Conservation (phyloP, 75 land plant genomes). For the Pseudotsuga menziesii region DNA sequence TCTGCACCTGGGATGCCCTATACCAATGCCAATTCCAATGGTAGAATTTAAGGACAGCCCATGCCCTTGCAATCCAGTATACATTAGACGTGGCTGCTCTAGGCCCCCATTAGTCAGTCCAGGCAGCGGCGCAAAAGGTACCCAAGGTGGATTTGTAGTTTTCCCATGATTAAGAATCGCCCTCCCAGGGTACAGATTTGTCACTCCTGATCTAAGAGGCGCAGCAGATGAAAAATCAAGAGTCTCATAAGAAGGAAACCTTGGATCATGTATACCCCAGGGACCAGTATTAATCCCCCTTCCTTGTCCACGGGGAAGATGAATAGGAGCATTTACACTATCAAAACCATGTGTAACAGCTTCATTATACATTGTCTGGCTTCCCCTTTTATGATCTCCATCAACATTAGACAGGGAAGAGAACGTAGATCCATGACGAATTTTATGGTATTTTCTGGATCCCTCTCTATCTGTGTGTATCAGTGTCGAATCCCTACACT, state of each 20-base stretch:
- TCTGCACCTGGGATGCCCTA: constrained; percentile 65
- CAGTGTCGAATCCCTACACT: constrained; percentile 17
- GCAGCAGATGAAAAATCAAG: constrained; percentile 52
- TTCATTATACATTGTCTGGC: constrained; percentile 38
- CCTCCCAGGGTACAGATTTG: constrained; percentile 52
- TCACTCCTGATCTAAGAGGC: constrained; percentile 32
- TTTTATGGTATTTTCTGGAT: constrained; percentile 42
- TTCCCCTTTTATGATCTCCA: constrained; percentile 37
- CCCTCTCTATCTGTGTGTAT: constrained; percentile 31
- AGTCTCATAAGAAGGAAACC: constrained; percentile 43
- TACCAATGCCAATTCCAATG: constrained; percentile 43
- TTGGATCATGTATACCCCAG: constrained; percentile 54
- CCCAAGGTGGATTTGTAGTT: constrained; percentile 50
- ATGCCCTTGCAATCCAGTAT: constrained; percentile 44
- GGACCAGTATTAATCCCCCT: constrained; percentile 38
- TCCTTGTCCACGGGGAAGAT: constrained; percentile 45
- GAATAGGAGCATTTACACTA: constrained; percentile 17
- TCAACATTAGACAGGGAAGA: constrained; percentile 25
- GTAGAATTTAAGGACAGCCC: constrained; percentile 9
- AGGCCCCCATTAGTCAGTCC: constrained; percentile 57
- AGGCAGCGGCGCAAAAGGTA: constrained; percentile 48
- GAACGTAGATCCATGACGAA: constrained; percentile 17
- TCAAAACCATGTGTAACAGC: constrained; percentile 29
- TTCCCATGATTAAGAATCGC: constrained; percentile 46
- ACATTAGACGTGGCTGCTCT: constrained; percentile 57